phyloP scores from a whole-genome alignment of 1,139 yeast genomes.

The Blastobotrys arbuscula region DNA sequence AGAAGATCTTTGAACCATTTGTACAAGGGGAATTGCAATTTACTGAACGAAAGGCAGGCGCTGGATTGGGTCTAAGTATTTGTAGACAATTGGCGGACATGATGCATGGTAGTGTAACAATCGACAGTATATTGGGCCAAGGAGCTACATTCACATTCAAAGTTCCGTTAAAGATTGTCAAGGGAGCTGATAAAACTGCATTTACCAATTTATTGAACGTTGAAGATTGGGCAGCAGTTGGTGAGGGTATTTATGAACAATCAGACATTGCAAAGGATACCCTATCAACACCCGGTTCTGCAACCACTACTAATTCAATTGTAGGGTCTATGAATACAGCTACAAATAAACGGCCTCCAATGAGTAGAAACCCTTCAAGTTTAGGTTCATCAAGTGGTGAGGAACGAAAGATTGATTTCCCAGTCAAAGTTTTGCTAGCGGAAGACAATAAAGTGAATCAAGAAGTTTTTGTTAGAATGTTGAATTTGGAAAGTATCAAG shows the following conservation, averaged over 20 bases:
- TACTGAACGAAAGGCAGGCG: conserved; percentile 85
- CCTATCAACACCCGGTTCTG: not conserved
- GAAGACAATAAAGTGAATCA: conserved; percentile 94
- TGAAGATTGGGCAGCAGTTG: conserved; percentile 7
- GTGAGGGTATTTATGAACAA: conserved; percentile 3
- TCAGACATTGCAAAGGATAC: not conserved
- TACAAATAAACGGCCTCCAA: conserved; percentile 20
- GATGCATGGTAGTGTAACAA: conserved; percentile 77
- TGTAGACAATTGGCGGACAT: conserved; percentile 81
- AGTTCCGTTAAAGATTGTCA: conserved; percentile 53
- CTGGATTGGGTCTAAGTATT: conserved; percentile 86
- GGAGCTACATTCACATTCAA: conserved; percentile 81
- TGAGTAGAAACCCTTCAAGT: conserved; percentile 22
- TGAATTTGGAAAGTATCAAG: conserved; percentile 71
- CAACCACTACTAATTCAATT: not conserved
- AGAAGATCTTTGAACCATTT: conserved; percentile 85
- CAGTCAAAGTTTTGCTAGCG: conserved; percentile 72
- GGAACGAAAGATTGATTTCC: conserved; percentile 20
- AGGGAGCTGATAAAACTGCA: conserved; percentile 17
- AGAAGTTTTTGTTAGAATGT: conserved; percentile 87
- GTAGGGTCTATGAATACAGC: not conserved
- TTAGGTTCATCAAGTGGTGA: conserved; percentile 17
- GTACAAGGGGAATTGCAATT: conserved; percentile 91
- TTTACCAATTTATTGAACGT: conserved; percentile 6
- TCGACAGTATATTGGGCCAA: conserved; percentile 58